Evolutionary conservation across 164 flowering plant species (phyloP).

Genomic region (Santalum album): DNA sequence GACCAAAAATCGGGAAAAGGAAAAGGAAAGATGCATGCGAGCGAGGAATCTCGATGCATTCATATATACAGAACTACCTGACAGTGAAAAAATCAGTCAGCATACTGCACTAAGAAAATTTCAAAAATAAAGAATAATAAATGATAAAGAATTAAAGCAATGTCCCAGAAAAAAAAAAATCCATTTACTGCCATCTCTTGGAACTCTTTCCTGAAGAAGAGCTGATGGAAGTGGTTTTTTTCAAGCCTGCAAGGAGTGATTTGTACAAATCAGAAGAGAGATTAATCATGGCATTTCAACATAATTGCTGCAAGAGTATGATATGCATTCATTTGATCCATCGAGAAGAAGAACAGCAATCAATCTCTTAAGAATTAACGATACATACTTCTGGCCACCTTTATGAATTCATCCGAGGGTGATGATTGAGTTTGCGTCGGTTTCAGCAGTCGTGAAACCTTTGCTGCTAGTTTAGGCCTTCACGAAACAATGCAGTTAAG

Average conservation of each 20-base stretch:
- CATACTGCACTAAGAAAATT: no score
- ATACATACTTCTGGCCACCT: slow-evolving; percentile 1
- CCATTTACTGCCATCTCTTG: slow-evolving; percentile 2
- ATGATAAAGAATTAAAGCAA: no score
- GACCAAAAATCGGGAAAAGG: no score
- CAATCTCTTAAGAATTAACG: background rate
- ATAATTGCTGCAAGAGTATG: background rate
- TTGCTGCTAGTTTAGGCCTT: background rate
- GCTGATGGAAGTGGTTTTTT: background rate
- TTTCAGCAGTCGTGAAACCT: background rate
- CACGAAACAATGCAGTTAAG: background rate
- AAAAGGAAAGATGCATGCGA: no score
- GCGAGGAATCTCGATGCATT: no score
- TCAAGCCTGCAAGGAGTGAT: background rate
- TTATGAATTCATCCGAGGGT: background rate
- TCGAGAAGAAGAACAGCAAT: background rate
- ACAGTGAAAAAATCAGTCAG: no score
- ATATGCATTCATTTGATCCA: background rate
- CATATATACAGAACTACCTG: no score
- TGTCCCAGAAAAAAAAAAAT: no score
- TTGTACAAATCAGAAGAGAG: background rate
- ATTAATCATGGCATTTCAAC: background rate
- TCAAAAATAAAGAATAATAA: no score
- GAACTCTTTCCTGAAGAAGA: background rate
- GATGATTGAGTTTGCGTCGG: background rate